A percentile compares a stretch with the other conserved stretches of the same genome.
These are phyloP conservation scores for Xylaria intraflava DNA, from an alignment of 495 filamentous ascomycete genomes.

Conservation along the genomic window DNA sequence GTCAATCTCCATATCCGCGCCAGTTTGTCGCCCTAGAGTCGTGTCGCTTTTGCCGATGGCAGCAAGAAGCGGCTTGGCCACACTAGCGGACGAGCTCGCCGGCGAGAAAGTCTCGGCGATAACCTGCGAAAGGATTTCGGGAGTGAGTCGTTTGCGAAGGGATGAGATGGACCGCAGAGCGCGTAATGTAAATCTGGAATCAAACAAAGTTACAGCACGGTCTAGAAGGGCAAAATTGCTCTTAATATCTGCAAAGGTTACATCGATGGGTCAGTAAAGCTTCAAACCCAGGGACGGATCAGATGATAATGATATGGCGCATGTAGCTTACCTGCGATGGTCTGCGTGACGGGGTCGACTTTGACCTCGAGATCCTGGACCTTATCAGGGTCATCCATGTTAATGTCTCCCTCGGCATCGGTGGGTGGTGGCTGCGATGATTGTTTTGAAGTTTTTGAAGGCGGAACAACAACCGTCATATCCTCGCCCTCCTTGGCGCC, in stretches of 20 bases:
- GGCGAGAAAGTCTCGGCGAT: conserved; percentile 72
- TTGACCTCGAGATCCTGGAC: conserved; percentile 51
- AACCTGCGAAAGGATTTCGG: conserved; percentile 71
- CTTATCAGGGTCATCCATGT: conserved; percentile 62
- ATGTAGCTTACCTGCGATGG: conserved; percentile 40
- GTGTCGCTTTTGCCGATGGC: conserved; percentile 59
- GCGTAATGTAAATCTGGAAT: conserved; percentile 87
- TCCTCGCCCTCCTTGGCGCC: conserved; percentile 53
- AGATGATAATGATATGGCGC: not conserved
- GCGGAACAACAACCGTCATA: conserved; percentile 83
- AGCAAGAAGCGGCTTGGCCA: conserved; percentile 61
- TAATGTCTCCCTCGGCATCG: conserved; percentile 66
- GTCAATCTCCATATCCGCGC: conserved; percentile 73
- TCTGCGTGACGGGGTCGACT: conserved; percentile 59
- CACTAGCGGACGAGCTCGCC: conserved; percentile 46
- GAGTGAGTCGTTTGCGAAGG: conserved; percentile 80
- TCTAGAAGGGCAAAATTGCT: conserved; percentile 86
- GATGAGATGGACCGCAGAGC: conserved; percentile 92
- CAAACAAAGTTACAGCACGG: conserved; percentile 86
- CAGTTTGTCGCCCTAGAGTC: conserved; percentile 46
- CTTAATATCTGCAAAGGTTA: conserved; percentile 68
- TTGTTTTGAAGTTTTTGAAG: conserved; percentile 63
- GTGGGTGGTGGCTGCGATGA: conserved; percentile 49
- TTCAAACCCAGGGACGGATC: not conserved
- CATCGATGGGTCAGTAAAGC: not conserved